phyloP scores from a whole-genome alignment of 2,329 filamentous ascomycete species.

The Cercospora beticola region DNA sequence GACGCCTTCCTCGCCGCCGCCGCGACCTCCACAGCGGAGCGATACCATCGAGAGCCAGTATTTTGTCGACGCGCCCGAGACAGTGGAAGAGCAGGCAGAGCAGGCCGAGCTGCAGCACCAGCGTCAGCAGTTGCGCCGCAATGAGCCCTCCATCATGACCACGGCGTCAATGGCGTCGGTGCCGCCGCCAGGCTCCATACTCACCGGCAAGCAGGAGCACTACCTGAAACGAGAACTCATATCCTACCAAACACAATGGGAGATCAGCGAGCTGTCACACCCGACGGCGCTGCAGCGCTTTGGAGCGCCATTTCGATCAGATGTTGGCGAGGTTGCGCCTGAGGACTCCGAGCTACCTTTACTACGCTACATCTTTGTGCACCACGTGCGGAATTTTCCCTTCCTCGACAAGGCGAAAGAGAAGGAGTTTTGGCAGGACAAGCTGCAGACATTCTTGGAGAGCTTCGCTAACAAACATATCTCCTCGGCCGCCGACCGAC shows the following conservation, averaged over 20 bases:
- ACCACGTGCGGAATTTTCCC: conserved; percentile 96
- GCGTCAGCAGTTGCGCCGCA: conserved; percentile 28
- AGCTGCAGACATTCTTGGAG: conserved; percentile 91
- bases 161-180: conserved; percentile 45
- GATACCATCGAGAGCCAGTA: conserved; percentile 34
- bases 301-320: conserved; percentile 90
- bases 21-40: conserved; percentile 18
- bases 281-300: conserved; percentile 93
- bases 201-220: conserved; percentile 97
- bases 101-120: conserved; percentile 20
- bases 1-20: conserved; percentile 19
- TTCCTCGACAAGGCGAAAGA: conserved; percentile 95
- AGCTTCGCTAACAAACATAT: conserved; percentile 97
- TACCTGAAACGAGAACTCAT: conserved; percentile 97
- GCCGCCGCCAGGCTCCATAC: conserved; percentile 57
- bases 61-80: conserved; percentile 36
- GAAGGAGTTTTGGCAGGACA: conserved; percentile 99
- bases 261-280: conserved; percentile 90
- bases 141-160: conserved; percentile 30
- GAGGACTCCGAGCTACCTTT: conserved; percentile 92
- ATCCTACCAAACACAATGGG: conserved; percentile 80
- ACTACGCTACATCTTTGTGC: conserved; percentile 93
- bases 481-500: conserved; percentile 89
- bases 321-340: conserved; percentile 87
- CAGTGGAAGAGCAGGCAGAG: conserved; percentile 20